A percentile compares a stretch with the other conserved stretches of the same genome.
Conservation (phyloP, 257 asterid genomes). For the Solanum gracilifrons region DNA sequence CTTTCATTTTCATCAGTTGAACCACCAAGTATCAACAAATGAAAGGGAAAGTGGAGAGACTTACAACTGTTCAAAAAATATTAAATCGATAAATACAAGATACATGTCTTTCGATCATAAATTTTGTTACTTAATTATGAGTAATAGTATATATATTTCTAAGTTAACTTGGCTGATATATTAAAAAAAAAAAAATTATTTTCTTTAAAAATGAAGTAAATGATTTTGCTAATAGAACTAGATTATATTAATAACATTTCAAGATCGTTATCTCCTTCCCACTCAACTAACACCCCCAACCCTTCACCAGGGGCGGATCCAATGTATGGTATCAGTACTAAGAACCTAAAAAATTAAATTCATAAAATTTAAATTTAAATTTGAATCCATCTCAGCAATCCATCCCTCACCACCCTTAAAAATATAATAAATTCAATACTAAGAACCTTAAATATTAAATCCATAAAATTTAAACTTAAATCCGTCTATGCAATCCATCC, state of each 20-base stretch:
- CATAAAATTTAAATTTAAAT: no score
- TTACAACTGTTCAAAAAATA: neutral
- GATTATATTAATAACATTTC: no score
- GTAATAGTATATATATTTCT: neutral
- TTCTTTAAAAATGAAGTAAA: neutral
- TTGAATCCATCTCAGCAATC: neutral
- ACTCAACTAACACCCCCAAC: neutral
- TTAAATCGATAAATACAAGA: neutral
- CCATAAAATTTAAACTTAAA: no score
- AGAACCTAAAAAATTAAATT: no score
- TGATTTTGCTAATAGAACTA: no score
- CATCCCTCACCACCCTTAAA: no score
- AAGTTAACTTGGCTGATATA: neutral
- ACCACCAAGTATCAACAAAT: neutral
- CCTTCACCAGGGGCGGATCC: no score
- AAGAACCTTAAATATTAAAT: accelerated
- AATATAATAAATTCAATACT: no score
- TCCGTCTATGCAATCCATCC: no score
- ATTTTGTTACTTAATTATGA: neutral
- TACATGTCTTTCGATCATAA: neutral
- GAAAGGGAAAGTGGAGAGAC: neutral
- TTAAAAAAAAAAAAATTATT: no score
- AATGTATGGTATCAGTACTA: no score
- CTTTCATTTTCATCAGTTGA: neutral
- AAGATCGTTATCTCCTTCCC: no score